Base-by-base conservation (phyloP, 257 asterid species). In the Forsythia viridissima region DNA sequence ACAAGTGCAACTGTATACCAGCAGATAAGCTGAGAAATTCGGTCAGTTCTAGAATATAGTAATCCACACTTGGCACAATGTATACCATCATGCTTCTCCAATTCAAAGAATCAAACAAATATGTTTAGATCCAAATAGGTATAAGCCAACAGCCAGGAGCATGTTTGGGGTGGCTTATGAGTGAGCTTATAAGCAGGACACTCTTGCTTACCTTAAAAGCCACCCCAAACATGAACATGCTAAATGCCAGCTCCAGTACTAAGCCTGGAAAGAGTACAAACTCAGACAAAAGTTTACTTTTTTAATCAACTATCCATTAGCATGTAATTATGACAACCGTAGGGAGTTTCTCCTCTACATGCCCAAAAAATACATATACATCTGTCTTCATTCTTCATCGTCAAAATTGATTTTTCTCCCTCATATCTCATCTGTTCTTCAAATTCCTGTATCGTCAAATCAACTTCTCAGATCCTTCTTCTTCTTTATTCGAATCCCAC, bases 31-130 rank as follows among this genome's bases (percentile, higher is more conserved):
- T 16, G 41, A 38, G 12, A 52, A 42, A 21, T 70, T 68, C 44
- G 55, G 63, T 72, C 70, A 46, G 42, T 74, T 75, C 79, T 57
- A 63, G 71, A 70, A 34, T 59, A 59, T 20, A 3, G 67, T 4
- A 59, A 59, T 59, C 67, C 67, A 59, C 8, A n/a, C 37, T 70
- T 20, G 21, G 59, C 80, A 76, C 9, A 78, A 24, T 11, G 38
- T 20, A 65, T 70, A 40, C 34, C 20, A 72, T 42, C 21, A 72
- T 43, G 46, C 72, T 20, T 55, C 34, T 67, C 71, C 74, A 69
- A 72, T 73, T 43, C 24, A 44, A 77, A 73, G 43, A 59, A 75
- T 57, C 9, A 7, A 30, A 10, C 5, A 70, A 21, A 78, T 44
- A 40, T 16, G 6, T 6, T 5, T n/a, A 2, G 16, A 82, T 59